A percentile compares a stretch with the other conserved stretches of the same genome.
These are phyloP conservation scores for Syzygium oleosum DNA, from an alignment of 345 rosid genomes.

Conservation along the genomic window DNA sequence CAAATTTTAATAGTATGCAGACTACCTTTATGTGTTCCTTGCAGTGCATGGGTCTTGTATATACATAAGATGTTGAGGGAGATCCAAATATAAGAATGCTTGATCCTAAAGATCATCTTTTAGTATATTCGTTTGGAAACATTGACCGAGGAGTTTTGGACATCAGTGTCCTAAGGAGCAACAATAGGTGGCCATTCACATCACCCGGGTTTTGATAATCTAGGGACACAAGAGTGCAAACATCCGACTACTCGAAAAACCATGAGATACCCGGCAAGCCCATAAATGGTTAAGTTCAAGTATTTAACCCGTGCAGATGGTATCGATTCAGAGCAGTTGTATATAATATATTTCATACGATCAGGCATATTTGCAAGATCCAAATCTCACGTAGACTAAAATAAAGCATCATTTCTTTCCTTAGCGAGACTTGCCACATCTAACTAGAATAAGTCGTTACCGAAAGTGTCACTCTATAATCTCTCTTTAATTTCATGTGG, in stretches of 20 bases:
- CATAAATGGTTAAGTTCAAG: no score
- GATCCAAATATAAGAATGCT: neutral
- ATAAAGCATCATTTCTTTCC: neutral
- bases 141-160: neutral
- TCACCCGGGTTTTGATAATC: neutral
- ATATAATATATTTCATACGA: neutral
- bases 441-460: no score
- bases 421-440: neutral
- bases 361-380: neutral
- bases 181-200: neutral
- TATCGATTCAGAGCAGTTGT: no score
- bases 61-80: neutral
- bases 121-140: no score
- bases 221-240: neutral
- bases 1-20: neutral
- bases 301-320: no score
- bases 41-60: neutral
- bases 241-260: no score
- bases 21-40: neutral
- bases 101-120: neutral
- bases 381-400: neutral
- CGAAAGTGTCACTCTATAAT: neutral
- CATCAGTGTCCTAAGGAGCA: neutral
- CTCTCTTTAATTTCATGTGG: neutral
- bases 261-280: neutral